Percentiles rank a stretch among this genome's conserved stretches.
Conservation (phyloP, 164 flowering plant genomes). For the Pachysandra terminalis region DNA sequence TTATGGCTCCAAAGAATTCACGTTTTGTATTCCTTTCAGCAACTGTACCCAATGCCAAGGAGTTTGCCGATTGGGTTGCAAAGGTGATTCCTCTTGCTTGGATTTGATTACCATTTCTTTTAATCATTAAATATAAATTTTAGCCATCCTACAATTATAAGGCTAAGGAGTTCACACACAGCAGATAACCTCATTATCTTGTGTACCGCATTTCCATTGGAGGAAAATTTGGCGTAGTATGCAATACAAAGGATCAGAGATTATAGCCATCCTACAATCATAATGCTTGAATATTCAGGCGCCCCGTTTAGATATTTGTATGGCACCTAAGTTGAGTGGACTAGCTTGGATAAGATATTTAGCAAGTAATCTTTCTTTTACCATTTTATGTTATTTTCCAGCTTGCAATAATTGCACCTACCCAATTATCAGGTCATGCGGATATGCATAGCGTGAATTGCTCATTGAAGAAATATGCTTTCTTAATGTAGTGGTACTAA, state of each 20-base stretch:
- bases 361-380: not conserved
- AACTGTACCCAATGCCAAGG: constrained; percentile 99
- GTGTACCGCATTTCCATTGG: not conserved
- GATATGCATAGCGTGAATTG: not conserved
- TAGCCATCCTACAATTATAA: not conserved
- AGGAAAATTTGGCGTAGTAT: constrained; percentile 68
- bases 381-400: not conserved
- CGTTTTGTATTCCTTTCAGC: constrained; percentile 96
- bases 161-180: too few relatives aligned
- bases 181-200: too few relatives aligned
- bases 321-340: not conserved
- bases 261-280: too few relatives aligned
- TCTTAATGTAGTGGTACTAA: constrained; percentile 5
- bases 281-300: not conserved
- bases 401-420: not conserved
- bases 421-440: too few relatives aligned
- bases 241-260: constrained; percentile 92
- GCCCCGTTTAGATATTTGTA: not conserved
- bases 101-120: constrained; percentile 5
- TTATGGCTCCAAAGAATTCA: constrained; percentile 95
- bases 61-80: constrained; percentile 99
- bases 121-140: too few relatives aligned
- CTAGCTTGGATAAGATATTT: not conserved
- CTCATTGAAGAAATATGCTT: not conserved
- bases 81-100: constrained; percentile 49